phyloP scores from a whole-genome alignment of 2,329 filamentous ascomycete genomes.

The Cladophialophora immunda region DNA sequence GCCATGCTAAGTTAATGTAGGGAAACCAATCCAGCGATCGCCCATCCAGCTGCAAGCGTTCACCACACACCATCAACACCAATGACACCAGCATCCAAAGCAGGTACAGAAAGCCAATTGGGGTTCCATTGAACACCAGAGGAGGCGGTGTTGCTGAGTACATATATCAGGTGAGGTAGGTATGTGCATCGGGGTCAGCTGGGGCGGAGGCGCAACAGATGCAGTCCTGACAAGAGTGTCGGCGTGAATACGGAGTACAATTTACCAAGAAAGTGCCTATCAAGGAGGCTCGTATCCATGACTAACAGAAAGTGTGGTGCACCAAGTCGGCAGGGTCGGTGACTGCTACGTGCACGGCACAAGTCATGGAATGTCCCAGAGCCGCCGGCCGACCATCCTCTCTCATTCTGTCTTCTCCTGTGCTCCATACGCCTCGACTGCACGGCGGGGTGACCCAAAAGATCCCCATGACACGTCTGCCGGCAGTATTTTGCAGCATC shows the following conservation, averaged over 20 bases:
- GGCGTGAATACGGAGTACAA: neutral
- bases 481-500: slow-evolving; percentile 5
- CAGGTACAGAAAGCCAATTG: neutral
- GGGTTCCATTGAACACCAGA: neutral
- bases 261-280: neutral
- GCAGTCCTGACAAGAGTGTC: neutral
- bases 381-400: neutral
- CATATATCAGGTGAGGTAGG: neutral
- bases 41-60: neutral
- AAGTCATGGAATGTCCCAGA: slow-evolving; percentile 3
- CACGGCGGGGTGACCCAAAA: neutral
- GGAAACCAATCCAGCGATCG: neutral
- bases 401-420: no score
- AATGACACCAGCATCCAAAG: neutral
- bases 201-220: neutral
- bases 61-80: neutral
- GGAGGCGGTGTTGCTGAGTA: neutral
- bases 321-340: no score
- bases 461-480: neutral
- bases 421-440: neutral
- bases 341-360: no score
- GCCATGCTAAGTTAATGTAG: neutral
- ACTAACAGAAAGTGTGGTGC: neutral
- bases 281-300: neutral
- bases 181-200: neutral